Percentiles rank a stretch among this genome's conserved stretches.
phyloP scores from a whole-genome alignment of 2,329 filamentous ascomycete genomes.

The Verticillium klebahnii region DNA sequence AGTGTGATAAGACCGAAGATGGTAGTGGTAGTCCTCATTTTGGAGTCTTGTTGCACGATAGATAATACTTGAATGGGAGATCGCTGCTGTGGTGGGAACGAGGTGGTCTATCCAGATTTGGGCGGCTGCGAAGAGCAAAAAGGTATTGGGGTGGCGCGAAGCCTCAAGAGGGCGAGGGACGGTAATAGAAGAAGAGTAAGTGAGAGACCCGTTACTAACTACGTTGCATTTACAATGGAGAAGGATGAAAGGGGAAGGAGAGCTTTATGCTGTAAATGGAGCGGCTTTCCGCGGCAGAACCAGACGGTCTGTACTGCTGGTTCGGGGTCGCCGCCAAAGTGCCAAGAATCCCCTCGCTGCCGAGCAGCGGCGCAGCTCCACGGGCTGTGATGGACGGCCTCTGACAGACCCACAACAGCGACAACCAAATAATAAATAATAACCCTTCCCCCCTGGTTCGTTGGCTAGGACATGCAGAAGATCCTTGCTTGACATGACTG shows the following conservation, averaged over 20 bases:
- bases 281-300: background rate
- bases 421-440: too few relatives aligned
- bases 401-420: too few relatives aligned
- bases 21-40: constrained; percentile 21
- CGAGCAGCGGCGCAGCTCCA: background rate
- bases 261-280: background rate
- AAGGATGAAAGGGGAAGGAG: background rate
- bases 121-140: background rate
- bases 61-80: background rate
- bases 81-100: background rate
- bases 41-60: background rate
- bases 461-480: too few relatives aligned
- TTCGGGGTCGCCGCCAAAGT: background rate
- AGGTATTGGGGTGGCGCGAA: background rate
- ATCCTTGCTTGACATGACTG: too few relatives aligned
- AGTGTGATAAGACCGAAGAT: constrained; percentile 43
- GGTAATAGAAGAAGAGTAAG: background rate
- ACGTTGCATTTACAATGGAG: background rate
- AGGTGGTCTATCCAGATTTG: background rate
- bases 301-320: background rate
- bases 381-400: background rate
- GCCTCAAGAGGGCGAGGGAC: background rate
- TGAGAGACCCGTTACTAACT: background rate
- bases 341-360: background rate
- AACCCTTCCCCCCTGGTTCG: too few relatives aligned